A percentile compares a stretch with the other conserved stretches of the same genome.
phyloP scores from a whole-genome alignment of 2,329 filamentous ascomycete species.

The Colletotrichum lini region DNA sequence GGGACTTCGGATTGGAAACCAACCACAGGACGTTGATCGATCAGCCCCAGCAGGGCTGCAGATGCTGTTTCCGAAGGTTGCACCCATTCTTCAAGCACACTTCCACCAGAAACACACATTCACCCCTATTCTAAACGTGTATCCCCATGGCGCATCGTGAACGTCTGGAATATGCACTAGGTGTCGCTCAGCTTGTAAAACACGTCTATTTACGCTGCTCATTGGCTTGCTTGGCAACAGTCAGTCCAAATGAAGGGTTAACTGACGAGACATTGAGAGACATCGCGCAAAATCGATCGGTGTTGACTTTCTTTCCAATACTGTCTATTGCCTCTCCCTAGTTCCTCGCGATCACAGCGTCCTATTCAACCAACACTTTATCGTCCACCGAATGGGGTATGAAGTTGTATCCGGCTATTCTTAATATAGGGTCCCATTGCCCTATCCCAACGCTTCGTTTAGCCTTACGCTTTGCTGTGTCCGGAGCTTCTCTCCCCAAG shows the following conservation, averaged over 20 bases:
- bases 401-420: background rate
- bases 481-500: background rate
- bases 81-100: constrained; percentile 1
- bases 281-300: background rate
- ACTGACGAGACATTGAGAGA: background rate
- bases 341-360: background rate
- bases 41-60: constrained; percentile 37
- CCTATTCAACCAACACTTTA: background rate
- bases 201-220: background rate
- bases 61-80: constrained; percentile 9
- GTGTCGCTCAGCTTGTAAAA: background rate
- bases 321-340: background rate
- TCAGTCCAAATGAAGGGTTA: background rate
- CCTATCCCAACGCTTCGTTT: background rate
- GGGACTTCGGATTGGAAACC: constrained; percentile 18
- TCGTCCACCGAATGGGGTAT: background rate
- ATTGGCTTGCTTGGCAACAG: background rate
- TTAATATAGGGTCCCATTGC: background rate
- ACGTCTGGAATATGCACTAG: background rate
- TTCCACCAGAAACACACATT: background rate
- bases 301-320: background rate
- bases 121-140: background rate
- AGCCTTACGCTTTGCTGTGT: background rate
- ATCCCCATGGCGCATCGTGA: background rate
- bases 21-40: constrained; percentile 1